phyloP scores from a whole-genome alignment of 2,329 filamentous ascomycete species.

The Pseudocercospora cruenta region DNA sequence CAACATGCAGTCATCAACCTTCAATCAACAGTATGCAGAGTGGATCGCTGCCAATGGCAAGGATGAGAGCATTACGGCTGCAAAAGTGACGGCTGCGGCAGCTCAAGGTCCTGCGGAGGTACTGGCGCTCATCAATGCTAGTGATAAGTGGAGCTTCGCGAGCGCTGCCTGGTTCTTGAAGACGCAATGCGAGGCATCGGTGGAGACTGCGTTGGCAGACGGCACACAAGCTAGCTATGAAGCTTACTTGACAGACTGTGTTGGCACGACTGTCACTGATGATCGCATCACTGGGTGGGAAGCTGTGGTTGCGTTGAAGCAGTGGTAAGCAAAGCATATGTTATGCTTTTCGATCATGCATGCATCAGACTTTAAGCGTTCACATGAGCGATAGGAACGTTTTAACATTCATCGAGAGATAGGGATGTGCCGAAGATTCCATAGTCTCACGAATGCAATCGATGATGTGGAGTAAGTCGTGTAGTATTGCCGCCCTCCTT shows the following conservation, averaged over 20 bases:
- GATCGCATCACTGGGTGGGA: conserved; percentile 56
- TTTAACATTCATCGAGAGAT: background rate
- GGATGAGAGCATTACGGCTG: conserved; percentile 26
- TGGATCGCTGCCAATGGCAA: conserved; percentile 44
- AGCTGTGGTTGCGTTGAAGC: conserved; percentile 45
- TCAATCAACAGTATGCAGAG: conserved; percentile 60
- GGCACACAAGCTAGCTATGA: conserved; percentile 56
- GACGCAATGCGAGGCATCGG: conserved; percentile 55
- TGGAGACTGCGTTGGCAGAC: conserved; percentile 50
- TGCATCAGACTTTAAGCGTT: background rate
- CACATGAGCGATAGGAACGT: background rate
- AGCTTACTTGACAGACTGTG: conserved; percentile 58
- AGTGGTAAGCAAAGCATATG: conserved; percentile 24
- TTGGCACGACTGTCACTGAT: conserved; percentile 53
- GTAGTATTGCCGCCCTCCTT: background rate
- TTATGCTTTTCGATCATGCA: background rate
- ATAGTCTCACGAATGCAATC: background rate
- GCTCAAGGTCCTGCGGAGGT: conserved; percentile 49
- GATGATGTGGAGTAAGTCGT: background rate
- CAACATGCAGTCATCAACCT: conserved; percentile 65
- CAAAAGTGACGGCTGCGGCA: conserved; percentile 17
- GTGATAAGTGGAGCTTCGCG: conserved; percentile 57
- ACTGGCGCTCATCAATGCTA: conserved; percentile 55
- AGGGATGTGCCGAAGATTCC: background rate
- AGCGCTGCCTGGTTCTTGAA: conserved; percentile 65